Percentiles rank a stretch among this genome's conserved stretches.
Conservation (phyloP, 805 yeast genomes). For the Myxozyma lipomycoides region DNA sequence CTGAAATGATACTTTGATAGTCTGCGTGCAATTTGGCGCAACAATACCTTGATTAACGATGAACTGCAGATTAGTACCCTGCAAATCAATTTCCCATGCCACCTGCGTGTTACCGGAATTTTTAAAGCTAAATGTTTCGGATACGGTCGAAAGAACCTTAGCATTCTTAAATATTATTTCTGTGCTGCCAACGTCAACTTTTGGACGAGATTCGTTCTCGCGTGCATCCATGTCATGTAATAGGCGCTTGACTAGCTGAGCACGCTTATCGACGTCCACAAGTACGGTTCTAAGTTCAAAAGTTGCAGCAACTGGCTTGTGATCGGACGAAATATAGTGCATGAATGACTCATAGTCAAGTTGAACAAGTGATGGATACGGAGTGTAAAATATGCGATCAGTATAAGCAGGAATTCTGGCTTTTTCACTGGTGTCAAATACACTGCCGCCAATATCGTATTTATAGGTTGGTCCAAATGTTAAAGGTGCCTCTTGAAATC, state of each 20-base stretch:
- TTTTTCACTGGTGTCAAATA: slow-evolving; percentile 26
- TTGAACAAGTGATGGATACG: slow-evolving; percentile 24
- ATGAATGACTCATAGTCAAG: slow-evolving; percentile 32
- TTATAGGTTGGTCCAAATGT: slow-evolving; percentile 56
- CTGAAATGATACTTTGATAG: slow-evolving; percentile 23
- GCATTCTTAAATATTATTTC: slow-evolving; percentile 35
- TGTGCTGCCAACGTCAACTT: slow-evolving; percentile 40
- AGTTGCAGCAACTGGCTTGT: slow-evolving; percentile 50
- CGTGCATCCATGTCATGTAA: slow-evolving; percentile 43
- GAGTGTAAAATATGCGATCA: slow-evolving; percentile 50
- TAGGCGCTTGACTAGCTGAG: slow-evolving; percentile 39
- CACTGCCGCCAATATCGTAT: slow-evolving; percentile 34
- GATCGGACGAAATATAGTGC: slow-evolving; percentile 48
- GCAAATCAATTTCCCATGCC: slow-evolving; percentile 38
- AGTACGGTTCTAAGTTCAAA: slow-evolving; percentile 37
- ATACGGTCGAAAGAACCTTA: slow-evolving; percentile 29
- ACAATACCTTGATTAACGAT: slow-evolving; percentile 29
- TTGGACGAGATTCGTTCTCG: slow-evolving; percentile 45
- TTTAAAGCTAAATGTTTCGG: slow-evolving; percentile 34
- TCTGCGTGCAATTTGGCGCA: slow-evolving; percentile 30
- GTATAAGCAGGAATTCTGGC: slow-evolving; percentile 56
- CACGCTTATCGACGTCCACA: slow-evolving; percentile 41
- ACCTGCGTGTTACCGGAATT: slow-evolving; percentile 41
- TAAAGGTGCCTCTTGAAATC: slow-evolving; percentile 48
- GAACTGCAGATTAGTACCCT: slow-evolving; percentile 29